These are phyloP conservation scores for Thraustochytrium sp. DNA, from an alignment of 352 stramenopile species.

Conservation along the genomic window DNA sequence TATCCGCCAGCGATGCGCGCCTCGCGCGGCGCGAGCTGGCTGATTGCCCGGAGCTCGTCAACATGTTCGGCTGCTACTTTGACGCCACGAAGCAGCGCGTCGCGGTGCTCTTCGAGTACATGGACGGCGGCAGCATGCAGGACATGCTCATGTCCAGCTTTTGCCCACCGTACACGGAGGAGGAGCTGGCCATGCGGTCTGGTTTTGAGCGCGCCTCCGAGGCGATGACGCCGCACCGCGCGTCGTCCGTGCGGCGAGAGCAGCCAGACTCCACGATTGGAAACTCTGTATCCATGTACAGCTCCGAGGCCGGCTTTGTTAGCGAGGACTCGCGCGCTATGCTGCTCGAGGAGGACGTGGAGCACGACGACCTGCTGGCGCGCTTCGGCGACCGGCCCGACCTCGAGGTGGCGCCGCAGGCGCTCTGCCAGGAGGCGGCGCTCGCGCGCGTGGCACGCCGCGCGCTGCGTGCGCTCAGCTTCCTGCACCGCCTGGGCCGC, in stretches of 20 bases:
- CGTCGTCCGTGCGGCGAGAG: too few relatives aligned
- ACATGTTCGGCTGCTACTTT: slow-evolving; percentile 29
- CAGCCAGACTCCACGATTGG: too few relatives aligned
- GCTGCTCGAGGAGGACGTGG: background rate
- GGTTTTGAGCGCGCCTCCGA: too few relatives aligned
- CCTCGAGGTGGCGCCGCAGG: background rate
- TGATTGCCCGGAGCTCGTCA: background rate
- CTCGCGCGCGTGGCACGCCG: background rate
- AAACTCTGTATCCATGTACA: too few relatives aligned
- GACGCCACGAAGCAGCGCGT: background rate
- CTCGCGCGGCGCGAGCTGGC: background rate
- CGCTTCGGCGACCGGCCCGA: background rate
- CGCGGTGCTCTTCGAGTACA: slow-evolving; percentile 1
- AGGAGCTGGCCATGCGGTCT: background rate
- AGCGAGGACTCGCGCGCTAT: background rate
- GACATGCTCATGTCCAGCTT: background rate
- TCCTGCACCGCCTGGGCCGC: background rate
- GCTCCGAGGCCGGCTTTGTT: background rate
- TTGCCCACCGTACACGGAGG: background rate
- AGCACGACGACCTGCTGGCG: background rate
- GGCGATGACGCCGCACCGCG: too few relatives aligned
- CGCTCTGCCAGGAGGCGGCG: background rate
- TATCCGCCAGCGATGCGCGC: background rate
- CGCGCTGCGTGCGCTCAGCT: background rate
- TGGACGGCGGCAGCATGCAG: slow-evolving; percentile 36